Evolutionary conservation across 805 yeast species (phyloP), one percentile per base, ranked within the genome.

Genomic region (Lipomyces orientalis): DNA sequence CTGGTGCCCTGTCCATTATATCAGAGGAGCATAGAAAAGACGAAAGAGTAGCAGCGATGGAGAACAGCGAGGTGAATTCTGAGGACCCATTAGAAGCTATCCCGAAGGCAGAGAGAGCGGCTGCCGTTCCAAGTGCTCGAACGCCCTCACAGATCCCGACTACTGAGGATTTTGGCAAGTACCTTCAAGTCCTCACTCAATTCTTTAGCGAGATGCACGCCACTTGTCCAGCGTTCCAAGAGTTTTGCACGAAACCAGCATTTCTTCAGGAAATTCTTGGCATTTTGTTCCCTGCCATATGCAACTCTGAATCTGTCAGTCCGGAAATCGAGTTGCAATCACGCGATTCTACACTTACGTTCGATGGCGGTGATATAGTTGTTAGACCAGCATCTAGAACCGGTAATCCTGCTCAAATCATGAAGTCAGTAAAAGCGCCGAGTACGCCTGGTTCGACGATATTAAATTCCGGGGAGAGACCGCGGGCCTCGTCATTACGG

Each of bases 151-250:
- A n/a, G 19, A 37, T 25, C 25, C 16, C 56, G 8, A 34, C 49
- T 51, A 57, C 29, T 19, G 64, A 61, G 4, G 65, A 66, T 34
- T 68, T 68, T 46, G 72, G 60, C 10, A 63, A 62, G 34, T 62
- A 64, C 34, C 43, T 69, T 33, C 72, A 69, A 31, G 54, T 69
- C 2, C 57, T 69, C 43, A 68, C 69, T 4, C 72, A 69, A 62
- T 69, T 69, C 34, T 69, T 69, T 43, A 64, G 64, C 25, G 71
- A 69, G 37, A 68, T 69, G 71, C 72, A 69, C 43, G 71, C 67
- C 14, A 64, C 71, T 16, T 68, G 72, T 52, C 69, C 66, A 8
- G 68, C 67, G 16, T 69, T 69, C 54, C 71, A 68, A 22, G 72
- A 69, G 12, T 69, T 69, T 46, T 69, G 72, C 60, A 34, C 72